Percentiles rank a stretch among this genome's conserved stretches.
phyloP scores from a whole-genome alignment of 148 eudicot species.

The Vaccinium corymbosum region DNA sequence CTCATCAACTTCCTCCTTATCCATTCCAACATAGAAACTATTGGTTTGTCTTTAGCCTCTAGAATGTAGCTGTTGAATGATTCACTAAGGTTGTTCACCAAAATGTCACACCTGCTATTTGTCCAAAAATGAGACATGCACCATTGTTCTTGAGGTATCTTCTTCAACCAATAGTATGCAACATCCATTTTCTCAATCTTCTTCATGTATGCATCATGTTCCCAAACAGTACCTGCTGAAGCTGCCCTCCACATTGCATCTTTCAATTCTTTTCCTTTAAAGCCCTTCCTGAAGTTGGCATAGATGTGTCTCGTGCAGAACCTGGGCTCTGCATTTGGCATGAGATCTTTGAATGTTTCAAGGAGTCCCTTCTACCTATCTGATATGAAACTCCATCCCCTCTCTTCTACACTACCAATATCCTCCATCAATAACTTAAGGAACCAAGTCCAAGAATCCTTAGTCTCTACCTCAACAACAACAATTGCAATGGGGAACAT shows the following conservation, averaged over 20 bases:
- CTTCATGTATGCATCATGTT: neutral
- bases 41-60: neutral
- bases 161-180: neutral
- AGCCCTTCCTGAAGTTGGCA: neutral
- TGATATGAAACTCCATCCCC: too few species aligned
- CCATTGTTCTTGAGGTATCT: neutral
- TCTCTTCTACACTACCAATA: too few species aligned
- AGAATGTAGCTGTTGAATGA: slow-evolving; percentile 1
- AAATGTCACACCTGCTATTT: neutral
- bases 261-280: neutral
- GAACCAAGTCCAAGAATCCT: too few species aligned
- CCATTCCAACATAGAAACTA: neutral
- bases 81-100: slow-evolving; percentile 12
- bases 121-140: neutral
- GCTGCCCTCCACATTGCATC: neutral
- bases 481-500: too few species aligned
- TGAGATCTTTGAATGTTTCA: neutral
- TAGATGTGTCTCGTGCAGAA: neutral
- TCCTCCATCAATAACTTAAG: too few species aligned
- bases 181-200: neutral
- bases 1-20: neutral
- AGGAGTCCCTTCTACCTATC: neutral
- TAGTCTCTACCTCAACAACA: too few species aligned
- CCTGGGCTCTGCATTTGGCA: neutral
- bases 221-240: neutral